Conservation (phyloP, 2,329 filamentous ascomycete species). For the Fusarium subglutinans region DNA sequence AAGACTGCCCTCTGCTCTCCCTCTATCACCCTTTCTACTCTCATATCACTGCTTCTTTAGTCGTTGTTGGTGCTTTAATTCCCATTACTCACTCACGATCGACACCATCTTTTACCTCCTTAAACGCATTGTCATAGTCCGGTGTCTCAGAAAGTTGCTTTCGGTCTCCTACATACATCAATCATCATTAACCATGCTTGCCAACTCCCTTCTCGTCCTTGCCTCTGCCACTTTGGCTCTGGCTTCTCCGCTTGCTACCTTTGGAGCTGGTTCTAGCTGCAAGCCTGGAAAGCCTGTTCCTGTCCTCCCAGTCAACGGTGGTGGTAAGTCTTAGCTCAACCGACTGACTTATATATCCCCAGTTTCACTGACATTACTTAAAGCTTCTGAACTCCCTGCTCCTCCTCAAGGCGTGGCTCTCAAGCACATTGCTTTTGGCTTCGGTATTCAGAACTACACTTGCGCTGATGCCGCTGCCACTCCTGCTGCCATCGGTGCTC, state of each 20-base stretch:
- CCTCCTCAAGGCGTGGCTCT: conserved; percentile 53
- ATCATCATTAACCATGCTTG: conserved; percentile 44
- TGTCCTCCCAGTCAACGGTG: conserved; percentile 52
- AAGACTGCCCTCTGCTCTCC: conserved; percentile 22
- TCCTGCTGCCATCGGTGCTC: conserved; percentile 59
- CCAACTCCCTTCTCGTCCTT: conserved; percentile 47
- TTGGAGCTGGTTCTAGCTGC: conserved; percentile 30
- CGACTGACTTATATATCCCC: neutral
- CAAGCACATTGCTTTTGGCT: conserved; percentile 67
- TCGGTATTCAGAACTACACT: conserved; percentile 76
- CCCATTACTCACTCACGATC: conserved; percentile 13
- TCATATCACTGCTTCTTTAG: conserved; percentile 13
- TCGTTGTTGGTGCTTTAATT: conserved; percentile 28
- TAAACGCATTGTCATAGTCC: conserved; percentile 9
- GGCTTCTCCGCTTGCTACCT: conserved; percentile 41
- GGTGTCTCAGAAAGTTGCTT: conserved; percentile 22
- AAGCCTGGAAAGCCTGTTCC: conserved; percentile 30
- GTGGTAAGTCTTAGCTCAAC: conserved; percentile 44
- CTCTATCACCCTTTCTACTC: neutral
- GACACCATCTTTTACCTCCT: conserved; percentile 26
- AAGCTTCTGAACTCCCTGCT: conserved; percentile 56
- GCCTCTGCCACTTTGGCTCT: conserved; percentile 47
- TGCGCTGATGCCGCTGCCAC: conserved; percentile 54
- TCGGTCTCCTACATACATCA: conserved; percentile 4
- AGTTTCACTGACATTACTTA: conserved; percentile 26